phyloP scores from a whole-genome alignment of 176 grass and related monocot genomes.

The Puya raimondii region DNA sequence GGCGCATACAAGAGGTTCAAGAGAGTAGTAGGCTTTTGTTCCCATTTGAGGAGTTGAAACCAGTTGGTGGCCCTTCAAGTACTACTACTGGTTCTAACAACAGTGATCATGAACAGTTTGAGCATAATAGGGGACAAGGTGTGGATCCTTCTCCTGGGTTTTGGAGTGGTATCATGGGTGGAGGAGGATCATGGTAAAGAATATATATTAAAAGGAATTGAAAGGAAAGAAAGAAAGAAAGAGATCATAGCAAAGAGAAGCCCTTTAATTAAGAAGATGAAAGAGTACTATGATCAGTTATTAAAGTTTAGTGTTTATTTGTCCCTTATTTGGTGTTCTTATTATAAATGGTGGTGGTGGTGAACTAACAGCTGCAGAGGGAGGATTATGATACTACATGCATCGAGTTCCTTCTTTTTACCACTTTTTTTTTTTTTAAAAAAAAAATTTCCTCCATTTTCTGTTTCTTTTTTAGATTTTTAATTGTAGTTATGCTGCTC shows the following conservation, averaged over 20 bases:
- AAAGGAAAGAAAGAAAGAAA: neutral
- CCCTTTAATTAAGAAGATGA: neutral
- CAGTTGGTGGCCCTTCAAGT: neutral
- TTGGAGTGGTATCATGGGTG: constrained; percentile 51
- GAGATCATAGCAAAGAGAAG: neutral
- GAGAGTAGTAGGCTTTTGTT: neutral
- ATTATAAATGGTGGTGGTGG: neutral
- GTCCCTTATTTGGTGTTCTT: neutral
- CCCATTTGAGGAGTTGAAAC: neutral
- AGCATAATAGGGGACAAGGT: constrained; percentile 34
- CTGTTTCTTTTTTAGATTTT: neutral
- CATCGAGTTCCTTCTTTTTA: neutral
- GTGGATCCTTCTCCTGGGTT: constrained; percentile 30
- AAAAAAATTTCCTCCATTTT: neutral
- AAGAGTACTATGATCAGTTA: no score
- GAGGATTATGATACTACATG: neutral
- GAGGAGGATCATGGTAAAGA: constrained; percentile 20
- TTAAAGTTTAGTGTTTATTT: neutral
- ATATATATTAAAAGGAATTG: neutral
- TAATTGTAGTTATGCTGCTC: neutral
- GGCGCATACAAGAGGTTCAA: neutral
- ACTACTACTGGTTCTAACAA: neutral
- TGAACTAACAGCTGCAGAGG: neutral
- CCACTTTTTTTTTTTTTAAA: no score
- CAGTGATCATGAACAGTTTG: constrained; percentile 5